Evolutionary conservation across 495 filamentous ascomycete genomes (phyloP), one percentile per base, ranked within the genome.

Genomic region (Darksidea phi): DNA sequence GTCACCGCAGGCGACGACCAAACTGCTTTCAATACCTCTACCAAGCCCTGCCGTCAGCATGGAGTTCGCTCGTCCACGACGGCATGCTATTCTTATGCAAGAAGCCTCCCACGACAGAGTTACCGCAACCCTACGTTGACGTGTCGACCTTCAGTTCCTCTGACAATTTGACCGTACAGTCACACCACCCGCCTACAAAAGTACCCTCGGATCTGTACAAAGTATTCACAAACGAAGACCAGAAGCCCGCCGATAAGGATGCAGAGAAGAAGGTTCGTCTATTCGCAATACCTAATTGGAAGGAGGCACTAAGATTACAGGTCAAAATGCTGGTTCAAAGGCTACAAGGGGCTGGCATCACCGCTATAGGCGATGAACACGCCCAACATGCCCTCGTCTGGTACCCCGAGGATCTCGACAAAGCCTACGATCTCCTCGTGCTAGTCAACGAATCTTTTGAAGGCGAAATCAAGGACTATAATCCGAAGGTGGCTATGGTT

Each of bases 371-470:
- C 21, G 81, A 88, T 20, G 72, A 81, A n/a, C 84, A 92, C 48
- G 79, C 90, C 46, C 77, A 79, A 54, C 88, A 90, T 75, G 87
- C 87, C 4, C 78, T 97, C 17, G 15, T 52, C 5, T 48, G 46
- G 45, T 54, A 59, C 21, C 55, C 66, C 26, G 48, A 64, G 4
- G 84, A 96, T 72, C 70, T 79, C 28, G 86, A 91, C 48, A 86
- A 84, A 64, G 88, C 91, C 1, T 80, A 89, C 59, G 84, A 90
- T 60, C 70, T 97, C 49, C 76, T 98, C 32, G 66, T 87, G 23
- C 72, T 96, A 21, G 79, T 91, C 34, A 84, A 92, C 64, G 84
- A 88, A 63, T 87, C 92, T 0, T 85, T 90, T 37, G 84, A 90
- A 23, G 93, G 93, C 1, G 84, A 91, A 36, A 83, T 98, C 63